Evolutionary conservation across 108 stramenopile genomes (phyloP), one percentile per base, ranked within the genome.

Genomic region (Cyclotella sp.): DNA sequence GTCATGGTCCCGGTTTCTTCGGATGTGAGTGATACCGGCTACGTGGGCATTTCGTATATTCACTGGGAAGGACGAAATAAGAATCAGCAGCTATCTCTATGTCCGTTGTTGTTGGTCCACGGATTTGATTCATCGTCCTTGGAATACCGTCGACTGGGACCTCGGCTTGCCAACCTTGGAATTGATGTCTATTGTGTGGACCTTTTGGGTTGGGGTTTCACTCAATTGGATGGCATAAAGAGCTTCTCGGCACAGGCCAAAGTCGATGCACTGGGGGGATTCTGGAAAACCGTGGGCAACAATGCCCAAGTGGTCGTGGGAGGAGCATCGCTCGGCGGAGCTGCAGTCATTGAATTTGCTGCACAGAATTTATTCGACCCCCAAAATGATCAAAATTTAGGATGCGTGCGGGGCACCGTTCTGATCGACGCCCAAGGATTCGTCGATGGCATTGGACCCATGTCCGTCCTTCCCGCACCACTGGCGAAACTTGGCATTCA

Each of bases 201-300:
- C 63, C 73, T 98, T 9, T 68, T 97, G 49, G 98, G 98, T 19
- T 98, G 98, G 98, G 98, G 98, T 55, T 98, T 91, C 72, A 91
- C 94, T 22, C 88, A 98, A 51, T 61, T 92, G 39, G 86, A 91
- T 0, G 44, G 29, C 18, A 84, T 93, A 16, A 68, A 45, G 2
- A 63, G 51, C n/a, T 97, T 96, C 76, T 96, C 96, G 46, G 94
- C 96, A 7, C 74, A 76, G 43, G 93, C 97, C 61, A 98, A 98
- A 69, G 83, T 95, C 11, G 87, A 91, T 26, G 90, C 93, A 5
- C 73, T 98, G 42, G 27, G 86, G 57, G 83, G 84, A 41, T 97
- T 96, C 58, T 84, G 89, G 61, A 41, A 85, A 18, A 78, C 83
- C 14, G 79, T 84, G 18, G 86, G 85, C 0, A 67, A 77, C 8